phyloP scores from a whole-genome alignment of 768 basidiomycete species.

The Rubroboletus pulcherrimus region DNA sequence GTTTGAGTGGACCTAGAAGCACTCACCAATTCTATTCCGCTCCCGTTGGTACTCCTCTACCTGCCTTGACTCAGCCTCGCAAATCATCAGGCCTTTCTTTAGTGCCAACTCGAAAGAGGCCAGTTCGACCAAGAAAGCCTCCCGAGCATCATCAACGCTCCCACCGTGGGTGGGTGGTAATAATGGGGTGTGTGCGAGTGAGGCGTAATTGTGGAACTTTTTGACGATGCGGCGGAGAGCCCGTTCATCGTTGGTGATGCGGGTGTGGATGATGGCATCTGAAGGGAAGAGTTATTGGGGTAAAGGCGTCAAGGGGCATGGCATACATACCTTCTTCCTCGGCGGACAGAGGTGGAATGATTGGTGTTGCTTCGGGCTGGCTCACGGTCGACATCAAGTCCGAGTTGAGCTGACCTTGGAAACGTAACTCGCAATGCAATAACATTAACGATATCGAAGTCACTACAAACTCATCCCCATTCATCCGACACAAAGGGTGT shows the following conservation, averaged over 20 bases:
- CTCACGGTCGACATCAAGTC: slow-evolving; percentile 6
- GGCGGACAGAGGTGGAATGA: slow-evolving; percentile 45
- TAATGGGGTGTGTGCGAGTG: slow-evolving; percentile 49
- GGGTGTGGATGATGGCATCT: slow-evolving; percentile 79
- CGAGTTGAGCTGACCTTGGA: not conserved
- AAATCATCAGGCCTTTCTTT: slow-evolving; percentile 78
- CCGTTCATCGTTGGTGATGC: slow-evolving; percentile 81
- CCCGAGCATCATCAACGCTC: slow-evolving; percentile 65
- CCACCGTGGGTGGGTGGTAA: slow-evolving; percentile 29
- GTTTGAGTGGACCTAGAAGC: not conserved
- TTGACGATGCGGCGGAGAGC: slow-evolving; percentile 74
- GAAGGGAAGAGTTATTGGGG: slow-evolving; percentile 6
- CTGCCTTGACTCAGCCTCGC: slow-evolving; percentile 81
- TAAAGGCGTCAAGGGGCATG: slow-evolving; percentile 8
- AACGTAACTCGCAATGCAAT: not conserved
- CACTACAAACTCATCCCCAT: slow-evolving; percentile 45
- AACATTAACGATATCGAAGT: not conserved
- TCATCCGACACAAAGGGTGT: slow-evolving; percentile 80
- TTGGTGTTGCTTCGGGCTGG: slow-evolving; percentile 9
- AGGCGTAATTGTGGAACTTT: slow-evolving; percentile 73
- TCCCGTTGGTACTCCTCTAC: slow-evolving; percentile 81
- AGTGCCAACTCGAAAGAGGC: slow-evolving; percentile 71
- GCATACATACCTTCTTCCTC: slow-evolving; percentile 59
- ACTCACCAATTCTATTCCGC: slow-evolving; percentile 65
- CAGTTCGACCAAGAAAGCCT: slow-evolving; percentile 75